Evolutionary conservation across 1,284 basidiomycete species (phyloP), one percentile per base, ranked within the genome.

Genomic region (Cryptococcus depauperatus): DNA sequence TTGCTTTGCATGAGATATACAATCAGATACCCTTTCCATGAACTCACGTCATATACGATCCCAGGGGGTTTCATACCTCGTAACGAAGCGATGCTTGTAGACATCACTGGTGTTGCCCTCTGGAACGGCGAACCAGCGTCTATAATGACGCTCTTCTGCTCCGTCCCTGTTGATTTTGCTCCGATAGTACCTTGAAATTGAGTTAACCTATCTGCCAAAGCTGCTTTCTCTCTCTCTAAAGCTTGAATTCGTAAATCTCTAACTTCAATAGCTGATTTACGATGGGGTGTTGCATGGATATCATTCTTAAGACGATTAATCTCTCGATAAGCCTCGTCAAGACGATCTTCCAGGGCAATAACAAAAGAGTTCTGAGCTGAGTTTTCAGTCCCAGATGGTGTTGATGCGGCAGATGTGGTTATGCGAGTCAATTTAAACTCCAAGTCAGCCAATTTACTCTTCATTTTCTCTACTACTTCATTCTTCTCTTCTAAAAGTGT

Each of bases 251-350:
- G 51, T 1, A 58, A 56, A 38, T 71, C 61, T 10, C 60, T 54
- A 1, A 59, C 41, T 16, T 65, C 63, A 16, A 68, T 35, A 0
- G 59, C 52, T 1, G 61, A 55, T 35, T 62, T 55, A 16, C 57
- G 60, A 35, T 58, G 57, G 1, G 66, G 66, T 0, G 58, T 48
- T 2, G 57, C 51, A 0, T 46, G 76, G 21, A 90, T 72, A 38
- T 84, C 66, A 1, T 79, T 75, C 40, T 78, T 79, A 37, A 93
- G 72, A 16, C 80, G 77, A 0, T 82, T 84, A 47, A 90, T 84
- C 64, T 91, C 86, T 57, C 75, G 79, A 61, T 86, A 77, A 0
- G 89, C 88, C 1, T 80, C 77, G 50, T 87, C 83, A 21, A 92
- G 76, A 52, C 90, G 84, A 5, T 76, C 74, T 62, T 91, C 85